A percentile compares a stretch with the other conserved stretches of the same genome.
Conservation (phyloP, 2,329 filamentous ascomycete genomes). For the Botrytis elliptica region DNA sequence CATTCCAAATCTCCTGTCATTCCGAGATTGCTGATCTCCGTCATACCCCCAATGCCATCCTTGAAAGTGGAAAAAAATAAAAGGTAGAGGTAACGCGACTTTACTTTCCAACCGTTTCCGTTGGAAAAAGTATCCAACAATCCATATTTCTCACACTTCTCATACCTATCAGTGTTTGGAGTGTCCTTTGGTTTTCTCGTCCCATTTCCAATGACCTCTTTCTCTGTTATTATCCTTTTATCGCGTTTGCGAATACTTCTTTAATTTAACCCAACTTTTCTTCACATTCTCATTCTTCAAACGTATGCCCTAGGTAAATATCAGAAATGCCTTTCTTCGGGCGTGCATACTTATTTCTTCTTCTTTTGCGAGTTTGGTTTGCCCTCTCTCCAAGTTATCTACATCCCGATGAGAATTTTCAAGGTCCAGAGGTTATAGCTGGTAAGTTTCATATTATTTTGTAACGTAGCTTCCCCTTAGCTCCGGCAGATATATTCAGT, state of each 20-base stretch:
- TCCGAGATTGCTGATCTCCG: slow-evolving; percentile 14
- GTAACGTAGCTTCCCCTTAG: not conserved
- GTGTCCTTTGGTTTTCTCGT: not conserved
- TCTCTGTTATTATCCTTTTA: slow-evolving; percentile 5
- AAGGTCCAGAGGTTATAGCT: slow-evolving; percentile 94
- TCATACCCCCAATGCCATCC: slow-evolving; percentile 28
- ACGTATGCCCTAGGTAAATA: slow-evolving; percentile 48
- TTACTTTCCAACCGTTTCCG: not conserved
- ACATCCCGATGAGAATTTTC: slow-evolving; percentile 98
- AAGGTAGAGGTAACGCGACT: not conserved
- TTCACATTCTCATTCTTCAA: not conserved
- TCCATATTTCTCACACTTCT: not conserved
- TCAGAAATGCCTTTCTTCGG: slow-evolving; percentile 39
- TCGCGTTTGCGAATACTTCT: slow-evolving; percentile 31
- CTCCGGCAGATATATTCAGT: slow-evolving; percentile 12
- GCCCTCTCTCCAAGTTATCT: slow-evolving; percentile 93
- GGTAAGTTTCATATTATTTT: slow-evolving; percentile 57
- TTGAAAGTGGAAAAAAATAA: not conserved
- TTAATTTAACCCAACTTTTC: slow-evolving; percentile 6
- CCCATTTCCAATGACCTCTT: slow-evolving; percentile 11
- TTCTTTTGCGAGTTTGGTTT: slow-evolving; percentile 88
- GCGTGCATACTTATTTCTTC: slow-evolving; percentile 79
- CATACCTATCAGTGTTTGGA: not conserved
- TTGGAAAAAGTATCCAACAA: not conserved
- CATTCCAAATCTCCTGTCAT: not conserved